A percentile compares a stretch with the other conserved stretches of the same genome.
phyloP scores from a whole-genome alignment of 2,329 filamentous ascomycete species.

The Botrytis tulipae region DNA sequence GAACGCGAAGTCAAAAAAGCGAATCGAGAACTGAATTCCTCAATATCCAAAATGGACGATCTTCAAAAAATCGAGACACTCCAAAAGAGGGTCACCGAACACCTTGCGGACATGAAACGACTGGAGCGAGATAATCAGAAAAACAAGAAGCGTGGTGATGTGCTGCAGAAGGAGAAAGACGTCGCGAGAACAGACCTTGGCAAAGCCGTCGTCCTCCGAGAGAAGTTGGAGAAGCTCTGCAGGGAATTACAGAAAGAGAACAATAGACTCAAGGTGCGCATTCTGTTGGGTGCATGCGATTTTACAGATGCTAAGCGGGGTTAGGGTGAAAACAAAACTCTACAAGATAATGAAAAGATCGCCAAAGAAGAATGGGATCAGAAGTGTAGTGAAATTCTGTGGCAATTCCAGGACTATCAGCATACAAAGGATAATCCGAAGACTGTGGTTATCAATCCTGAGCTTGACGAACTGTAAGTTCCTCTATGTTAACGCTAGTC shows the following conservation, averaged over 20 bases:
- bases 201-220: constrained; percentile 87
- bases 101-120: constrained; percentile 92
- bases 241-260: constrained; percentile 94
- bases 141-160: constrained; percentile 92
- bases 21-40: constrained; percentile 82
- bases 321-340: constrained; percentile 87
- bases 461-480: constrained; percentile 79
- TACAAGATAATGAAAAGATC: constrained; percentile 81
- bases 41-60: constrained; percentile 88
- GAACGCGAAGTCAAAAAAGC: constrained; percentile 94
- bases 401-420: constrained; percentile 85
- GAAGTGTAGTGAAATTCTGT: constrained; percentile 75
- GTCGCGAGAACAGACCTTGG: constrained; percentile 81
- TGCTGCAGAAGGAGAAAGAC: constrained; percentile 95
- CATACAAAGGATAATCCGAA: constrained; percentile 81
- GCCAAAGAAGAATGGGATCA: constrained; percentile 82
- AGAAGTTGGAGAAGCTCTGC: constrained; percentile 95
- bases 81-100: constrained; percentile 85
- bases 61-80: constrained; percentile 88
- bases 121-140: constrained; percentile 92
- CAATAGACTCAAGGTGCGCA: constrained; percentile 86
- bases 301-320: constrained; percentile 25
- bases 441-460: constrained; percentile 77
- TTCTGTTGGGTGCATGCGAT: constrained; percentile 10
- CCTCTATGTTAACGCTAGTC: constrained; percentile 13